Evolutionary conservation across 129 eudicot genomes (phyloP), one percentile per base, ranked within the genome.

Genomic region (Centella asiatica): DNA sequence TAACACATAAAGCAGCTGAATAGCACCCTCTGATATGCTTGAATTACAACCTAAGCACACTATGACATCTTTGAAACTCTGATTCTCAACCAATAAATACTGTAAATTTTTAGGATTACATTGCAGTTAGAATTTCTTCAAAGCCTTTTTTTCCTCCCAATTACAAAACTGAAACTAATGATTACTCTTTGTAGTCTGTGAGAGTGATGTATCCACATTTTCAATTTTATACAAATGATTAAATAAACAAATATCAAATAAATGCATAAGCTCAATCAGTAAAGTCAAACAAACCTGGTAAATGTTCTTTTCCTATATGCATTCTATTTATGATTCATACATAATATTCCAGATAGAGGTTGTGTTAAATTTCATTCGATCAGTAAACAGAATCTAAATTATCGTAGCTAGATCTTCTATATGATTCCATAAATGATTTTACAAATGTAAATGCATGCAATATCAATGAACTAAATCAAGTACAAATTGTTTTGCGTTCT

Each of bases 1-100:
- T 54, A 84, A 46, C 67, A 80, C 93, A 52, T 39, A 69, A 24
- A 81, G 69, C 67, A 84, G 71, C 64, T 77, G 87, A 40, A 84
- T 50, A 4, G 93, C 76, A 62, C 74, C 79, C 70, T 77, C 72
- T 29, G 76, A 69, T 59, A 71, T 42, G 69, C 64, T 70, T 57
- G 67, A 63, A 45, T 72, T 77, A 71, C 60, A 53, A 22, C 46
- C 73, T 66, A 84, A 68, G 71, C 84, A 84, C 10, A 78, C 73
- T 58, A 84, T 73, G 26, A 84, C 60, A 54, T 72, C 51, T 49
- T 78, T 70, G 53, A 80, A 72, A 32, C 82, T 81, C 50, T 47
- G 50, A 44, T 71, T 72, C 67, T 70, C 82, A 7, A 84, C 57
- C 68, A 84, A 57, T 13, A 80, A 47, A 44, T 74, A 82, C 92